Percentiles rank a stretch among this genome's conserved stretches.
Conservation (phyloP, 805 yeast genomes). For the Wickerhamomyces rabaulensis region DNA sequence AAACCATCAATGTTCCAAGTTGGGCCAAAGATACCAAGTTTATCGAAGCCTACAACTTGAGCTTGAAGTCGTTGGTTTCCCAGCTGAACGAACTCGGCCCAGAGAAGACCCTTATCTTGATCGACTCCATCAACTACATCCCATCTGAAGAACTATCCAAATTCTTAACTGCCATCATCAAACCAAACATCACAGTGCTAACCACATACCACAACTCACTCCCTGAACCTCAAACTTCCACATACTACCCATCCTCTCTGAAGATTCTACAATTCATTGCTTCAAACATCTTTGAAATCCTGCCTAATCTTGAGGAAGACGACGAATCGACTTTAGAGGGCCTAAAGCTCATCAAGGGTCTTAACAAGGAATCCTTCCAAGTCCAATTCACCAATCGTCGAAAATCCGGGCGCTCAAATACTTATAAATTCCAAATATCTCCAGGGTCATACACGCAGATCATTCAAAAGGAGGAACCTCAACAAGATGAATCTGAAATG, state of each 20-base stretch:
- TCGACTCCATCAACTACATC: slow-evolving; percentile 68
- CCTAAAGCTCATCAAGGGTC: slow-evolving; percentile 45
- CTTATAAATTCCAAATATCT: slow-evolving; percentile 51
- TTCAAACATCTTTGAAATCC: slow-evolving; percentile 60
- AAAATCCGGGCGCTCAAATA: slow-evolving; percentile 76
- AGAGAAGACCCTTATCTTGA: slow-evolving; percentile 40
- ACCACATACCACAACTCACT: slow-evolving; percentile 43
- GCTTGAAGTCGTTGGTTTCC: slow-evolving; percentile 20
- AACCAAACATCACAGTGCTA: slow-evolving; percentile 41
- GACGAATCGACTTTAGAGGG: slow-evolving; percentile 37
- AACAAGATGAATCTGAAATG: slow-evolving; percentile 44
- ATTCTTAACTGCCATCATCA: slow-evolving; percentile 44
- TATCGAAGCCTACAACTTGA: slow-evolving; percentile 36
- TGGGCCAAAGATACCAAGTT: slow-evolving; percentile 38
- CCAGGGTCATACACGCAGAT: slow-evolving; percentile 28
- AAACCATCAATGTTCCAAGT: slow-evolving; percentile 49
- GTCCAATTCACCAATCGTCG: slow-evolving; percentile 62
- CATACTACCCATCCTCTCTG: slow-evolving; percentile 47
- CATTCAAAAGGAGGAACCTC: slow-evolving; percentile 20
- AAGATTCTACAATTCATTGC: slow-evolving; percentile 64
- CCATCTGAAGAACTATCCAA: slow-evolving; percentile 38
- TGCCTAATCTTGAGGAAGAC: slow-evolving; percentile 33
- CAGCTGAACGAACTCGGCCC: slow-evolving; percentile 5
- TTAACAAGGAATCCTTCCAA: slow-evolving; percentile 42
- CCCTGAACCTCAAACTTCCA: slow-evolving; percentile 27